Evolutionary conservation across 495 filamentous ascomycete species (phyloP).

Genomic region (Penicillium manginii): DNA sequence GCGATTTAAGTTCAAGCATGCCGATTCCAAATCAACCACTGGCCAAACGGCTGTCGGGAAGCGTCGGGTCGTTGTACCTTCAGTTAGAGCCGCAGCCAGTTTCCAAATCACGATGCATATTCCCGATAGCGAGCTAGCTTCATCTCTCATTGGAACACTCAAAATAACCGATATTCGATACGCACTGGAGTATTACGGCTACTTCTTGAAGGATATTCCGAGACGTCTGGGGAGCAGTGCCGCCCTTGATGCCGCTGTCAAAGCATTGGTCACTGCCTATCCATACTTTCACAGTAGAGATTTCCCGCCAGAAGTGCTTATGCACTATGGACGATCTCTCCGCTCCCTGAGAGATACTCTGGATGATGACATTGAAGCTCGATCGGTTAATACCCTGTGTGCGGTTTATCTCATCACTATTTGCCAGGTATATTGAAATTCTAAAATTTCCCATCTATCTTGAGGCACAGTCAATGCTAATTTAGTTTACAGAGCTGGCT

Average conservation of each 20-base stretch:
- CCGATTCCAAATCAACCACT: slow-evolving; percentile 2
- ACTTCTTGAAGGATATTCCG: slow-evolving; percentile 38
- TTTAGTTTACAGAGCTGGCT: slow-evolving; percentile 30
- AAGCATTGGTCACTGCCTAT: slow-evolving; percentile 33
- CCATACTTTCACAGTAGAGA: slow-evolving; percentile 24
- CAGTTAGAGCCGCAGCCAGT: not conserved
- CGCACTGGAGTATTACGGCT: slow-evolving; percentile 39
- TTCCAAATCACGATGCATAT: slow-evolving; percentile 7
- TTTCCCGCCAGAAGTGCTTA: slow-evolving; percentile 21
- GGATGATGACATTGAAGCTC: slow-evolving; percentile 34
- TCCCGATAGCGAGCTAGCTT: slow-evolving; percentile 22
- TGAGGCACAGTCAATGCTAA: not conserved
- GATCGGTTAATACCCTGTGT: slow-evolving; percentile 41
- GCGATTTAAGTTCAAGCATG: slow-evolving; percentile 46
- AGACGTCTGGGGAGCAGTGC: slow-evolving; percentile 36
- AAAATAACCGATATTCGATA: slow-evolving; percentile 38
- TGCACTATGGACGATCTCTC: slow-evolving; percentile 34
- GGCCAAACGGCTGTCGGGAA: not conserved
- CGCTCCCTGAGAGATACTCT: slow-evolving; percentile 35
- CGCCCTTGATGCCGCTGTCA: slow-evolving; percentile 39
- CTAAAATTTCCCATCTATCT: not conserved
- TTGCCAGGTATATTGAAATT: slow-evolving; percentile 37
- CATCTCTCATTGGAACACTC: slow-evolving; percentile 28
- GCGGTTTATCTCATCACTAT: slow-evolving; percentile 47
- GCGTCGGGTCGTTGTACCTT: not conserved